A percentile compares a stretch with the other conserved stretches of the same genome.
phyloP scores from a whole-genome alignment of 306 rosid genomes.

The Carpinus viminea region DNA sequence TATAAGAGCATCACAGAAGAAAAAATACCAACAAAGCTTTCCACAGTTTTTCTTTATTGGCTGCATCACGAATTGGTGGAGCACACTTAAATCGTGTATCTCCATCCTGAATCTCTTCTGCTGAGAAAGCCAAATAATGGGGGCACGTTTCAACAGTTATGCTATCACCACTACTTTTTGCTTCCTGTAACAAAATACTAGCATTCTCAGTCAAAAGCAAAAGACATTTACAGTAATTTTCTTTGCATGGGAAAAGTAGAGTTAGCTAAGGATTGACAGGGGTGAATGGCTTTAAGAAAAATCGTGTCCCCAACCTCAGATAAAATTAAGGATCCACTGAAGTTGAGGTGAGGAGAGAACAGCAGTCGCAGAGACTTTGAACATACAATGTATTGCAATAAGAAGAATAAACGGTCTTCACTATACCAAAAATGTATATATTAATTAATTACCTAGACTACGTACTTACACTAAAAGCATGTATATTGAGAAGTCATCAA shows the following conservation, averaged over 20 bases:
- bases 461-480: background rate
- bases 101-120: conserved; percentile 75
- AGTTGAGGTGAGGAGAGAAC: background rate
- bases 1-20: conserved; percentile 7
- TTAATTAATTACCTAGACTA: no score
- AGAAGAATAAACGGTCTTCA: no score
- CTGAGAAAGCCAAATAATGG: conserved; percentile 82
- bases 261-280: background rate
- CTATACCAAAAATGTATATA: no score
- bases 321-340: background rate
- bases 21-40: conserved; percentile 67
- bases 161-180: conserved; percentile 77
- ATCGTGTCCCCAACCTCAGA: background rate
- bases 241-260: conserved; percentile 5
- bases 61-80: conserved; percentile 85
- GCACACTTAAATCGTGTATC: conserved; percentile 93
- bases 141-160: conserved; percentile 86
- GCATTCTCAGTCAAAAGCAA: conserved; percentile 14
- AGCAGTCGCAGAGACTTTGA: background rate
- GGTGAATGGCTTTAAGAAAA: background rate
- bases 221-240: background rate
- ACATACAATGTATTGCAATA: background rate
- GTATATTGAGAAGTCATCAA: background rate
- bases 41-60: conserved; percentile 79
- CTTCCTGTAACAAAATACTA: conserved; percentile 56